A percentile compares a stretch with the other conserved stretches of the same genome.
These are phyloP conservation scores for Heritiera fomes DNA, from an alignment of 345 rosid species.

Conservation along the genomic window DNA sequence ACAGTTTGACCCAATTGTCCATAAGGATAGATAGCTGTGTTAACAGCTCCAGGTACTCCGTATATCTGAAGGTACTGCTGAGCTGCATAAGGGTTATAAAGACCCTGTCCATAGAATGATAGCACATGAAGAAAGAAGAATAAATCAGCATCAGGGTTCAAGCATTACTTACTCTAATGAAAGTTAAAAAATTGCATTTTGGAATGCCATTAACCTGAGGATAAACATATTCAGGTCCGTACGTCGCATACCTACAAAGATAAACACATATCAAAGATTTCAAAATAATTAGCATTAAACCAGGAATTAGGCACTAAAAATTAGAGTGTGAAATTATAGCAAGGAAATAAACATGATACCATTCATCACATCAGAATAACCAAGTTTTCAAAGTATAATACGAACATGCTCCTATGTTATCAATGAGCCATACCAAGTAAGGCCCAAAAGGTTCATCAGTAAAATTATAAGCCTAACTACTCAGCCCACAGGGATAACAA, in stretches of 20 bases:
- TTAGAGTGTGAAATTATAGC: not conserved
- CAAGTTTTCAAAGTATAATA: constrained; percentile 6
- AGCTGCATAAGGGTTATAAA: constrained; percentile 65
- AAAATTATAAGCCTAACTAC: constrained; percentile 24
- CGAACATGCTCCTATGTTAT: constrained; percentile 21
- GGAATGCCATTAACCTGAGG: constrained; percentile 60
- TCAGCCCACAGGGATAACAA: constrained; percentile 18
- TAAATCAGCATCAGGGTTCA: constrained; percentile 5
- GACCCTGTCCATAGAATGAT: constrained; percentile 44
- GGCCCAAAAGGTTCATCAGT: constrained; percentile 21
- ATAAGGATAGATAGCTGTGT: constrained; percentile 60
- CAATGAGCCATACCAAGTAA: constrained; percentile 20
- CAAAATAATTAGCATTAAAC: not conserved
- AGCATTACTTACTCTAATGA: not conserved
- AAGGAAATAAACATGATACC: not conserved
- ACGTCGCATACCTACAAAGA: constrained; percentile 66
- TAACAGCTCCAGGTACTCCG: constrained; percentile 72
- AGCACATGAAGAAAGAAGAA: not conserved
- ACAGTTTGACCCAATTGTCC: constrained; percentile 70
- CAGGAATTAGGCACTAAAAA: constrained; percentile 8
- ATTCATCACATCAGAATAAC: constrained; percentile 4
- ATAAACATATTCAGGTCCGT: constrained; percentile 77
- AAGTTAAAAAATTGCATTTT: constrained; percentile 9
- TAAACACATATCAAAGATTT: constrained; percentile 19
- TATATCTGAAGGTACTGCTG: constrained; percentile 86